A percentile compares a stretch with the other conserved stretches of the same genome.
Conservation (phyloP, 768 basidiomycete genomes). For the Tylopilus intermedius region DNA sequence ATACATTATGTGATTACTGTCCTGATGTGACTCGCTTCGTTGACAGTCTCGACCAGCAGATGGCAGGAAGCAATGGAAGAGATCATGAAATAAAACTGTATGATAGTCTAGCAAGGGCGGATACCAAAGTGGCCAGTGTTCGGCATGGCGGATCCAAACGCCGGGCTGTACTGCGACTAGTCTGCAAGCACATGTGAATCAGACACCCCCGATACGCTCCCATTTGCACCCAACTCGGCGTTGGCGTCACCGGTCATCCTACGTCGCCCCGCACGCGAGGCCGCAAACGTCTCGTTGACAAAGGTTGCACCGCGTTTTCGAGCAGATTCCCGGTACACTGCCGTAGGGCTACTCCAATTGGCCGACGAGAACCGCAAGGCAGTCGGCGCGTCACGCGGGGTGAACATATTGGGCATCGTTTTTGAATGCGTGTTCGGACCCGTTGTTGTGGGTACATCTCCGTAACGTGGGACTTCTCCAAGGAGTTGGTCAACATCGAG, state of each 20-base stretch:
- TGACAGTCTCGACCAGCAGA: too few relatives aligned
- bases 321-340: neutral
- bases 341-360: neutral
- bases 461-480: neutral
- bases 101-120: too few relatives aligned
- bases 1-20: too few relatives aligned
- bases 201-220: neutral
- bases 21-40: too few relatives aligned
- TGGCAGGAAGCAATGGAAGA: too few relatives aligned
- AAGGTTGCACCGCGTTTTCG: neutral
- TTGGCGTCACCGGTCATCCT: neutral
- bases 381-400: neutral
- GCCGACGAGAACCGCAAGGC: neutral
- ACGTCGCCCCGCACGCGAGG: neutral
- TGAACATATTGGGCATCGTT: neutral
- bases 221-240: neutral
- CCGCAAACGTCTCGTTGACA: neutral
- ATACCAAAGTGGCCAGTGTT: neutral
- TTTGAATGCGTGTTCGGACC: too few relatives aligned
- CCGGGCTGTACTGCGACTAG: neutral
- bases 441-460: neutral
- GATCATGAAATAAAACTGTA: too few relatives aligned
- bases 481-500: slow-evolving; percentile 1
- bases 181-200: neutral
- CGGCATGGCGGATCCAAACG: neutral